phyloP scores from a whole-genome alignment of 1,284 basidiomycete genomes.

The Veloboletus limbatus region DNA sequence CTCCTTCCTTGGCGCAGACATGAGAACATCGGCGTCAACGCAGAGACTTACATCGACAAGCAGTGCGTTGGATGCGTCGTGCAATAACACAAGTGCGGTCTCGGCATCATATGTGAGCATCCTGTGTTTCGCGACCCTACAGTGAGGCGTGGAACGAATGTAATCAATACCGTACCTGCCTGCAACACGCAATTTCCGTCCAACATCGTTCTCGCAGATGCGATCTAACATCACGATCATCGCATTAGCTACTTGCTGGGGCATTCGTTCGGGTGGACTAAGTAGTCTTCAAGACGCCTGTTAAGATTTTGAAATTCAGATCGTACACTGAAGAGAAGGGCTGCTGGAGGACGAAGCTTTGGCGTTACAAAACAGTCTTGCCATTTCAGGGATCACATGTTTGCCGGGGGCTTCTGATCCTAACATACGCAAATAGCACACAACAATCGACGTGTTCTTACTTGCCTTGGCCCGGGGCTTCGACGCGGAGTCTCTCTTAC shows the following conservation, averaged over 20 bases:
- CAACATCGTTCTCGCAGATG: conserved; percentile 35
- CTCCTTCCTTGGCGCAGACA: conserved; percentile 13
- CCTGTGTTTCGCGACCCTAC: conserved; percentile 34
- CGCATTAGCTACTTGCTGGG: conserved; percentile 39
- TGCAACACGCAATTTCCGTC: conserved; percentile 45
- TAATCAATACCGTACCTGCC: conserved; percentile 41
- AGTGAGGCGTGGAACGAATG: conserved; percentile 16
- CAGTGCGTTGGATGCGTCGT: conserved; percentile 45
- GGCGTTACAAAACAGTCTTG: conserved; percentile 1
- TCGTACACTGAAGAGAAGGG: background rate
- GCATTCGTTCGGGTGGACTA: conserved; percentile 21
- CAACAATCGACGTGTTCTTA: conserved; percentile 8
- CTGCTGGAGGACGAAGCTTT: background rate
- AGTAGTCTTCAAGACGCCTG: background rate
- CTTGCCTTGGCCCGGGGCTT: background rate
- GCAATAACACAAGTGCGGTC: conserved; percentile 44
- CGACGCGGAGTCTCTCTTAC: background rate
- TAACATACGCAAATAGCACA: conserved; percentile 26
- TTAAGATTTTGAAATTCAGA: background rate
- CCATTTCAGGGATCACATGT: conserved; percentile 18
- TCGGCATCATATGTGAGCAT: conserved; percentile 50
- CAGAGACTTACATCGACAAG: conserved; percentile 54
- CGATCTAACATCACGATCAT: conserved; percentile 36
- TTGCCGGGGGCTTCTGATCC: conserved; percentile 28
- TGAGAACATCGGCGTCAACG: conserved; percentile 34